Conservation (phyloP, 2,329 filamentous ascomycete species). For the Thermochaetoides dissita region DNA sequence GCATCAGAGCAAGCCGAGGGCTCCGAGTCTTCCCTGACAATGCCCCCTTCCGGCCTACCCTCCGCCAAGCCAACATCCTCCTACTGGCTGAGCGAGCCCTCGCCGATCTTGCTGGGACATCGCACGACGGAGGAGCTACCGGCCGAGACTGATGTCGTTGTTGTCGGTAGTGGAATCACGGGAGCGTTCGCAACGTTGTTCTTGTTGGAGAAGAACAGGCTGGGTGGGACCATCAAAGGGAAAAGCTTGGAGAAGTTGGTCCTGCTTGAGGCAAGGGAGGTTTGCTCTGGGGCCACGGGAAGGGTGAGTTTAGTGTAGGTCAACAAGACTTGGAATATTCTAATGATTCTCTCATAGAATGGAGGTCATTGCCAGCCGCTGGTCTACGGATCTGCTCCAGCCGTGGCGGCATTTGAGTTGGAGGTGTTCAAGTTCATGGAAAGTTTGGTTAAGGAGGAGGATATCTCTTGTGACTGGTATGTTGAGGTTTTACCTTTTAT, state of each 20-base stretch:
- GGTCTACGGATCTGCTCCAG: conserved; percentile 45
- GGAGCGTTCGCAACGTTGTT: conserved; percentile 57
- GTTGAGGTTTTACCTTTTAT: conserved; percentile 18
- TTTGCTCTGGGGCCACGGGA: conserved; percentile 74
- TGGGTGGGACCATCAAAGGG: conserved; percentile 11
- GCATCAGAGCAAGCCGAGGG: conserved; percentile 10
- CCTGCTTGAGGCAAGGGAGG: conserved; percentile 65
- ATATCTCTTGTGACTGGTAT: conserved; percentile 54
- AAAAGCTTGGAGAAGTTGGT: conserved; percentile 36
- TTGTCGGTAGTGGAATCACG: conserved; percentile 65
- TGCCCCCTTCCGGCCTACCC: conserved; percentile 37
- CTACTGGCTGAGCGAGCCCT: conserved; percentile 63
- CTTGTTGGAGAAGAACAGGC: conserved; percentile 20
- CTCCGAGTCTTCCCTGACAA: conserved; percentile 19
- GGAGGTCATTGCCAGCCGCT: conserved; percentile 64
- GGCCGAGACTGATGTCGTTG: conserved; percentile 48
- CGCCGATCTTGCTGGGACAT: conserved; percentile 49
- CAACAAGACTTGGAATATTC: background rate
- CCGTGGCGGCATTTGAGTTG: conserved; percentile 58
- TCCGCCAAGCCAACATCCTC: conserved; percentile 46
- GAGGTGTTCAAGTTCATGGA: conserved; percentile 49
- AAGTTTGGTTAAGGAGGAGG: conserved; percentile 39
- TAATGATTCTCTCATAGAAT: conserved; percentile 30
- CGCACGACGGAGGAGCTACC: conserved; percentile 53
- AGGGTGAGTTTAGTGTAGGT: conserved; percentile 35